Evolutionary conservation across 2,329 filamentous ascomycete species (phyloP).

Genomic region (Volutella citrinella): DNA sequence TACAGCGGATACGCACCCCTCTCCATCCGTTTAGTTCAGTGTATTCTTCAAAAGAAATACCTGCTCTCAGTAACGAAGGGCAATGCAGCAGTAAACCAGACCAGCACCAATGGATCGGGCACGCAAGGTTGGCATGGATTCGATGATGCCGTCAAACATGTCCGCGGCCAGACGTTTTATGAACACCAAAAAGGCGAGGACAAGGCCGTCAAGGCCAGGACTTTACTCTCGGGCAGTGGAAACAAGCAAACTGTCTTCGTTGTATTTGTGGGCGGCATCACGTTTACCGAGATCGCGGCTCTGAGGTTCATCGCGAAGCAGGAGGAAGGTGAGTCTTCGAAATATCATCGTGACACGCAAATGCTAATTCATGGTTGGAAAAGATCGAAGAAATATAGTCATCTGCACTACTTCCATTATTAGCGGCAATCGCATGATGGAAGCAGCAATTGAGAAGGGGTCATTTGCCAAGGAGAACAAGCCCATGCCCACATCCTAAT

Average conservation of each 20-base stretch:
- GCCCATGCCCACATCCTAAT: constrained; percentile 17
- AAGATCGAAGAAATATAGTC: constrained; percentile 75
- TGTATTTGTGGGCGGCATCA: constrained; percentile 97
- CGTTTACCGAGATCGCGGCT: constrained; percentile 93
- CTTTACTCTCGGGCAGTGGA: constrained; percentile 75
- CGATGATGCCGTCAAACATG: constrained; percentile 86
- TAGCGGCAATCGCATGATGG: constrained; percentile 86
- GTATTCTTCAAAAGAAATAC: constrained; percentile 86
- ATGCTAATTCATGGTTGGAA: neutral
- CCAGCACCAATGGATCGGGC: constrained; percentile 46
- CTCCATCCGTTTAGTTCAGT: constrained; percentile 87
- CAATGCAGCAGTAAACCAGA: constrained; percentile 37
- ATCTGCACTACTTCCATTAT: constrained; percentile 92
- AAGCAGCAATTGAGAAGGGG: constrained; percentile 72
- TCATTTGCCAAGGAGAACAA: constrained; percentile 51
- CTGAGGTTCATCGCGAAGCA: constrained; percentile 84
- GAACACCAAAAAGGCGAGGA: constrained; percentile 90
- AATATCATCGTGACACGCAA: no score
- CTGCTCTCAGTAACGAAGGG: constrained; percentile 69
- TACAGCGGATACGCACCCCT: constrained; percentile 96
- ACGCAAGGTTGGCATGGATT: constrained; percentile 89
- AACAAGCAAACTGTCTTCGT: constrained; percentile 85
- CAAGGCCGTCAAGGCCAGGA: constrained; percentile 83
- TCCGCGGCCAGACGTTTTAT: constrained; percentile 85
- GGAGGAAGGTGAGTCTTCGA: constrained; percentile 62